Percentiles rank a stretch among this genome's conserved stretches.
Conservation (phyloP, 2,329 filamentous ascomycete genomes). For the Penicillium sp. region DNA sequence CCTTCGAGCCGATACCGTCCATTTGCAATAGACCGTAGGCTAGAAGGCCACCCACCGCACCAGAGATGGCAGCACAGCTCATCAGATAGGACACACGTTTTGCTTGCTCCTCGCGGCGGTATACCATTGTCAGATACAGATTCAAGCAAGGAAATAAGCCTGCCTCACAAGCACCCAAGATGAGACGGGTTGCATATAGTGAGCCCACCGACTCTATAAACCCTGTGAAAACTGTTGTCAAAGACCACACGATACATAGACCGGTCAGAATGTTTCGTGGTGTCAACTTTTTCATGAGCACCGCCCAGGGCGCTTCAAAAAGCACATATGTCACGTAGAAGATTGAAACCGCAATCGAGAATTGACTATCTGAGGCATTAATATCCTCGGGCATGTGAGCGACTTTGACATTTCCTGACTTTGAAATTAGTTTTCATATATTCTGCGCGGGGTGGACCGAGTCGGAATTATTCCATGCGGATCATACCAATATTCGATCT, state of each 20-base stretch:
- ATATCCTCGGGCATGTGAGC: constrained; percentile 54
- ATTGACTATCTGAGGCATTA: constrained; percentile 44
- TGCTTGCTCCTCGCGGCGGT: constrained; percentile 46
- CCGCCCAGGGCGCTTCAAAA: constrained; percentile 53
- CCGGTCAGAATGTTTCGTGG: constrained; percentile 47
- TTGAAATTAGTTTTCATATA: constrained; percentile 1
- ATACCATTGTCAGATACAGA: constrained; percentile 47
- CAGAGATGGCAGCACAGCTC: constrained; percentile 44
- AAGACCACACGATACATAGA: constrained; percentile 51
- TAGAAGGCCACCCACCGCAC: constrained; percentile 46
- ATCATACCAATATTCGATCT: constrained; percentile 55
- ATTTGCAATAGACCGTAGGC: constrained; percentile 48
- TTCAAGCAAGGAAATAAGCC: constrained; percentile 47
- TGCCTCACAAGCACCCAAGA: constrained; percentile 44
- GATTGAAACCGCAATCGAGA: constrained; percentile 55
- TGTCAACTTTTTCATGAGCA: constrained; percentile 54
- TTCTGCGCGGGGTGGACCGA: not conserved
- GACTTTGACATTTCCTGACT: constrained; percentile 52
- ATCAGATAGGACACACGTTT: constrained; percentile 48
- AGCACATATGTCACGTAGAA: constrained; percentile 58
- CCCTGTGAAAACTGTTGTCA: constrained; percentile 55
- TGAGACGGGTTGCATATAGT: constrained; percentile 46
- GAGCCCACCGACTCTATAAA: constrained; percentile 49
- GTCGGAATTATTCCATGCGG: not conserved
- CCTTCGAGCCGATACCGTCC: constrained; percentile 50